Evolutionary conservation across 2,329 filamentous ascomycete genomes (phyloP).

Genomic region (Aureobasidium sp.): DNA sequence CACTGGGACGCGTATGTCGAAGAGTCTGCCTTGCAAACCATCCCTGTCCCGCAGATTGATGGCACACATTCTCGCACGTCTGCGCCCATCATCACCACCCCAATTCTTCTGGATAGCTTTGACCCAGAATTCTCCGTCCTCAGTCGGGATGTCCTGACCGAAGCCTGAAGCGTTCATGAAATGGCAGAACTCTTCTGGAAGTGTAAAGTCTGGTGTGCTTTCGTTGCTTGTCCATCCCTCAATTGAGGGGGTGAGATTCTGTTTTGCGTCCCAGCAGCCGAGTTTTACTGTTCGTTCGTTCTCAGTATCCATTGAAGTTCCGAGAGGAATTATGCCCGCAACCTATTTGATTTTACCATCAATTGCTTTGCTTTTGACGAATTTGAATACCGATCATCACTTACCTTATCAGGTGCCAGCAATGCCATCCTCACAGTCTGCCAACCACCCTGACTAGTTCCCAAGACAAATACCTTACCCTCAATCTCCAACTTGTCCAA

Average conservation of each 20-base stretch:
- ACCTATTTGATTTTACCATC: slow-evolving; percentile 28
- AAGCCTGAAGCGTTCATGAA: slow-evolving; percentile 41
- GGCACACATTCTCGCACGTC: slow-evolving; percentile 40
- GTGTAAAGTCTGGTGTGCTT: slow-evolving; percentile 35
- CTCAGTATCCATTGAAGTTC: slow-evolving; percentile 46
- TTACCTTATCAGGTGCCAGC: slow-evolving; percentile 39
- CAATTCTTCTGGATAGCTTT: slow-evolving; percentile 39
- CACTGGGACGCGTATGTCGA: slow-evolving; percentile 43
- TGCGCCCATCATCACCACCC: slow-evolving; percentile 40
- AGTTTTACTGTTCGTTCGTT: slow-evolving; percentile 34
- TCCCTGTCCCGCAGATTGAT: slow-evolving; percentile 42
- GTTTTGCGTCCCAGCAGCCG: slow-evolving; percentile 41
- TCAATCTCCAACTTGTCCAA: slow-evolving; percentile 33
- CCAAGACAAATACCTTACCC: slow-evolving; percentile 37
- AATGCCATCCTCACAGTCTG: slow-evolving; percentile 45
- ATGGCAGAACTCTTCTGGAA: slow-evolving; percentile 34
- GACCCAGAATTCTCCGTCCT: slow-evolving; percentile 36
- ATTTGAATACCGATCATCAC: background rate
- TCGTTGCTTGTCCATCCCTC: slow-evolving; percentile 31
- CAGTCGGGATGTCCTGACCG: slow-evolving; percentile 30
- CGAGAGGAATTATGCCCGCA: slow-evolving; percentile 42
- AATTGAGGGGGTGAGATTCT: slow-evolving; percentile 28
- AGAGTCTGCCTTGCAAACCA: slow-evolving; percentile 36
- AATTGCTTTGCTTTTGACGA: background rate
- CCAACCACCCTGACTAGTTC: slow-evolving; percentile 48